Conservation (phyloP, 2,329 filamentous ascomycete species). For the Dactylellina leptospora region DNA sequence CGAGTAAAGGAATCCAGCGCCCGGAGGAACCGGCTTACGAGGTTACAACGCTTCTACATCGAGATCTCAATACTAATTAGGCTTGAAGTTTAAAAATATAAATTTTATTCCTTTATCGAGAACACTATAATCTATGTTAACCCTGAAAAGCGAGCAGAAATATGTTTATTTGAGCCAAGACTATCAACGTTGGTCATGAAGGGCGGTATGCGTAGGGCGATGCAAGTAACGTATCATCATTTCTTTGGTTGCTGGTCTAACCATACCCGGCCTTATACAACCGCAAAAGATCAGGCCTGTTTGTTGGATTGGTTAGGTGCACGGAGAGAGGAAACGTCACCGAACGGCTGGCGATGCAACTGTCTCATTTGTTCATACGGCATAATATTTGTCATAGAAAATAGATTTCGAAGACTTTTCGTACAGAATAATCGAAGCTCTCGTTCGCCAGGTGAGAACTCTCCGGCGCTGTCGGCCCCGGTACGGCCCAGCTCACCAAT, state of each 20-base stretch:
- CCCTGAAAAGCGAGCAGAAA: conserved; percentile 4
- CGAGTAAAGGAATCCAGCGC: background rate
- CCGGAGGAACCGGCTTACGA: conserved; percentile 32
- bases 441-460: background rate
- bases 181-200: background rate
- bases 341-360: conserved; percentile 23
- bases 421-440: background rate
- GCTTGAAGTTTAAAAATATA: too few species aligned
- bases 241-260: background rate
- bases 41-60: conserved; percentile 27
- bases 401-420: conserved; percentile 4
- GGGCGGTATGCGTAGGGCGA: background rate
- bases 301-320: background rate
- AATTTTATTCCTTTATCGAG: too few species aligned
- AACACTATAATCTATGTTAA: too few species aligned
- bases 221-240: conserved; percentile 8
- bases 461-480: too few species aligned
- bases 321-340: conserved; percentile 18
- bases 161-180: background rate
- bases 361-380: background rate
- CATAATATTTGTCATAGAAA: conserved; percentile 38
- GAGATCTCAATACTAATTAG: too few species aligned
- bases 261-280: background rate
- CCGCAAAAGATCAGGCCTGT: background rate
- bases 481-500: too few species aligned